Evolutionary conservation across 495 filamentous ascomycete species (phyloP), one percentile per base, ranked within the genome.

Genomic region (Chaetomium tenue): DNA sequence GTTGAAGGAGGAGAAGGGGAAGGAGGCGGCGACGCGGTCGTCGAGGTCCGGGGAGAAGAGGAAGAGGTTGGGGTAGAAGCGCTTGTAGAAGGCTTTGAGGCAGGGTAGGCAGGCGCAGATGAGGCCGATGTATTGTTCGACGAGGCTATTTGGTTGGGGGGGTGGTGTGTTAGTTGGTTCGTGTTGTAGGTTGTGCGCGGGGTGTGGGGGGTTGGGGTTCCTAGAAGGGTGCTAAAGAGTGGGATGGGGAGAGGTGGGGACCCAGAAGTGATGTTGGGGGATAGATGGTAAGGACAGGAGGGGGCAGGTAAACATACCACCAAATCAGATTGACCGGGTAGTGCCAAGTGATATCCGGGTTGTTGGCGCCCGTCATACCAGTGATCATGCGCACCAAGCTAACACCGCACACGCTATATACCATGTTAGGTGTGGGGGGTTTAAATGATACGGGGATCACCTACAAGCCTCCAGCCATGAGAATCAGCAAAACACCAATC

Each of bases 391-490:
- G 56, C 26, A 69, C 40, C 20, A 66, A 65, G 50, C 73, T 75
- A 9, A 73, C 63, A 18, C 23, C 59, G 53, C 68, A 70, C 20
- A 68, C 65, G 30, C 66, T 70, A 44, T 46, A 30, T 12, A 33
- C 12, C 6, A n/a, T 11, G 9, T 52, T 28, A 52, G 48, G 0
- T 42, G 33, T 23, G 44, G 4, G n/a, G 39, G 23, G 54, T 15
- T 37, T 44, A 2, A 37, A 20, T 22, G 47, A 52, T 44, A 22
- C 40, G 13, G 25, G n/a, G 37, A 18, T 18, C 11, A 59, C 67
- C 18, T 68, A 74, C 71, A 75, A 72, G 42, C 71, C 72, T 28
- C 73, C 73, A 0, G 66, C 54, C 73, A 73, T 73, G 25, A 75
- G 57, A 25, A 75, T 67, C 22, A 68, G n/a, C 9, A 57, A 42